These are phyloP conservation scores for Ulmus americana DNA, from an alignment of 331 rosid species.

Conservation along the genomic window DNA sequence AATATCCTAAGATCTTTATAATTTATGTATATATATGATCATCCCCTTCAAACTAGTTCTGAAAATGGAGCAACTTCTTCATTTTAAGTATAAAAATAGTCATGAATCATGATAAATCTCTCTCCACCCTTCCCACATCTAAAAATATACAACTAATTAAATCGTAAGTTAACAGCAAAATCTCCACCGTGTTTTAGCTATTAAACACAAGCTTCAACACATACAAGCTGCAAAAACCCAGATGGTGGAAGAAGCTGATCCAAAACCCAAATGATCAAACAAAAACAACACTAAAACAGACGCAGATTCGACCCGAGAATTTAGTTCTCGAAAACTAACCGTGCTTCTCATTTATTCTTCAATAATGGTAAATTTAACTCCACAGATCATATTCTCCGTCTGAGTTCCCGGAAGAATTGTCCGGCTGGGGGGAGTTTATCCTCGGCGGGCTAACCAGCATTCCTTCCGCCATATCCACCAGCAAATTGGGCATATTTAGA, in stretches of 20 bases:
- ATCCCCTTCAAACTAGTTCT: background rate
- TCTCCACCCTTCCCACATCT: background rate
- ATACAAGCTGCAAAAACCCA: conserved; percentile 5
- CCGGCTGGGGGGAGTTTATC: conserved; percentile 45
- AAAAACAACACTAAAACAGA: background rate
- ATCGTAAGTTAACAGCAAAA: conserved; percentile 12
- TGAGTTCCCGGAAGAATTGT: conserved; percentile 56
- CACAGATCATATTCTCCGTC: conserved; percentile 58
- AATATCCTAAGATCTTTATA: background rate
- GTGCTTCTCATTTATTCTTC: background rate
- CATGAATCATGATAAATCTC: background rate
- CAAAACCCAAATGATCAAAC: background rate
- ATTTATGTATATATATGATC: background rate
- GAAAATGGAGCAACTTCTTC: background rate
- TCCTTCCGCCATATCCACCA: conserved; percentile 89
- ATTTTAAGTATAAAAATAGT: background rate
- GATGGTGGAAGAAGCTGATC: background rate
- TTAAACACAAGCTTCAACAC: conserved; percentile 7
- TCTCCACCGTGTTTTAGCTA: conserved; percentile 8
- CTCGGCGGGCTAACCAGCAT: conserved; percentile 94
- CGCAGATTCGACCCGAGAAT: background rate
- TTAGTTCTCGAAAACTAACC: conserved; percentile 1
- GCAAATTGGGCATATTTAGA: conserved; percentile 79
- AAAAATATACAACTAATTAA: background rate
- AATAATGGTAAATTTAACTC: conserved; percentile 34